Evolutionary conservation across 116 monocot species (phyloP).

Genomic region (Papilionanthe hybrid): DNA sequence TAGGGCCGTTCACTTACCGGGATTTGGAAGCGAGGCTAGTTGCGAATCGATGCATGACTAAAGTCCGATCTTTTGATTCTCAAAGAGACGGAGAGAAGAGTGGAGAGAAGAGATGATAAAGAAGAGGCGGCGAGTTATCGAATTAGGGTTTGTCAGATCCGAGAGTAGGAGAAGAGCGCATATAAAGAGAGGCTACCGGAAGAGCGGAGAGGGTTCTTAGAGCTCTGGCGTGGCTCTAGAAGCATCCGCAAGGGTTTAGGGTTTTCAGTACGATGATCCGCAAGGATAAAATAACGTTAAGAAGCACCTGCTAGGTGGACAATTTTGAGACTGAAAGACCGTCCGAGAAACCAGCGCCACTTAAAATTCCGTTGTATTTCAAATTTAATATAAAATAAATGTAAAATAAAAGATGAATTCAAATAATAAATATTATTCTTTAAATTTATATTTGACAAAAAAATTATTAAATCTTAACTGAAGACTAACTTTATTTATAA

Average conservation of each 20-base stretch:
- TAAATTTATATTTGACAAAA: no score
- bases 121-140: background rate
- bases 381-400: no score
- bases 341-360: no score
- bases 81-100: background rate
- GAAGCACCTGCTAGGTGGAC: background rate
- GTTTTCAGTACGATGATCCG: conserved; percentile 4
- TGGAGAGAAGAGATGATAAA: background rate
- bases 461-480: no score
- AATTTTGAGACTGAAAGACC: background rate
- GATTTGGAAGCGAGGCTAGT: conserved; percentile 42
- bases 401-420: no score
- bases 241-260: conserved; percentile 13
- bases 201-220: background rate
- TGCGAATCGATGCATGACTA: conserved; percentile 51
- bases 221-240: background rate
- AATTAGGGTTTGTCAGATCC: conserved; percentile 4
- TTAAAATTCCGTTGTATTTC: no score
- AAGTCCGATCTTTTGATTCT: background rate
- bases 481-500: no score
- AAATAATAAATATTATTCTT: no score
- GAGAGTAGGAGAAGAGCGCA: background rate
- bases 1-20: conserved; percentile 20
- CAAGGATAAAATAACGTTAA: background rate
- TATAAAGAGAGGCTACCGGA: background rate